Evolutionary conservation across 129 eudicot species (phyloP).

Genomic region (Scalesia atractyloides): DNA sequence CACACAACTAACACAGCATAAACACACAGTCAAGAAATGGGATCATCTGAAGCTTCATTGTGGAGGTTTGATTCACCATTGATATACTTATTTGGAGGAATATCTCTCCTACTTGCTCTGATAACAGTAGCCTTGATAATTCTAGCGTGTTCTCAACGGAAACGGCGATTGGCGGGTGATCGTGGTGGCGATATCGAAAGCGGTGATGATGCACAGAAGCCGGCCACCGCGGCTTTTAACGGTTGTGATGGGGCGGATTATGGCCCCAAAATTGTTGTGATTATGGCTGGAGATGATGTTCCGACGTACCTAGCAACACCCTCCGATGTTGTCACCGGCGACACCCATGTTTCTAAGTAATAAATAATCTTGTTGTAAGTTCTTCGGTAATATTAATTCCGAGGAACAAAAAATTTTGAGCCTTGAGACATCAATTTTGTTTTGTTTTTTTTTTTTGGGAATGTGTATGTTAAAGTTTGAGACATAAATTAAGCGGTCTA

Average conservation of each 20-base stretch:
- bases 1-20: slow-evolving; percentile 12
- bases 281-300: slow-evolving; percentile 74
- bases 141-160: slow-evolving; percentile 52
- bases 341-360: slow-evolving; percentile 4
- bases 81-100: slow-evolving; percentile 57
- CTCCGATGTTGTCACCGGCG: slow-evolving; percentile 2
- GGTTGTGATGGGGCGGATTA: slow-evolving; percentile 13
- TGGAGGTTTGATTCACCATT: slow-evolving; percentile 61
- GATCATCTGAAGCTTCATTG: slow-evolving; percentile 25
- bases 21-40: slow-evolving; percentile 24
- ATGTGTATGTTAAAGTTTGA: background rate
- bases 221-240: background rate
- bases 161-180: slow-evolving; percentile 13
- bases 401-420: slow-evolving; percentile 33
- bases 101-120: slow-evolving; percentile 44
- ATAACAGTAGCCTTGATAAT: slow-evolving; percentile 51
- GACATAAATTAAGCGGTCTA: too few species aligned
- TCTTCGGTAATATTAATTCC: slow-evolving; percentile 8
- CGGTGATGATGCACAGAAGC: background rate
- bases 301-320: slow-evolving; percentile 63
- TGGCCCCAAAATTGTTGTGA: slow-evolving; percentile 49
- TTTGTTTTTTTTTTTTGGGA: slow-evolving; percentile 7
- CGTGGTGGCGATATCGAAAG: slow-evolving; percentile 39
- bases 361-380: background rate
- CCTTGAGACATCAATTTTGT: slow-evolving; percentile 36